Conservation (phyloP, 1,284 basidiomycete species). For the Leccinum angustisporum region DNA sequence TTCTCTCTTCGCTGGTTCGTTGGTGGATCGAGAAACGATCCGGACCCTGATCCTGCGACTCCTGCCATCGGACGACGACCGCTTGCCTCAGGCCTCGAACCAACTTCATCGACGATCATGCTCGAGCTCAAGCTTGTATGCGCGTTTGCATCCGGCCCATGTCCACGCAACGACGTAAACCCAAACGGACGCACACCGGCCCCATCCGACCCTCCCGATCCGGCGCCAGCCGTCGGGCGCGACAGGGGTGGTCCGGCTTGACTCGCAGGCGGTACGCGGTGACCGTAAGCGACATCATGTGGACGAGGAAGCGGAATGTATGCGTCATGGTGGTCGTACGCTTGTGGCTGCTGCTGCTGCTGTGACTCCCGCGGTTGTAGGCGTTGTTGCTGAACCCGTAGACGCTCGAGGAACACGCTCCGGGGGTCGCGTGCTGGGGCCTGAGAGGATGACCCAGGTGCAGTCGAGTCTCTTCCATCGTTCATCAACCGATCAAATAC, state of each 20-base stretch:
- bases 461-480: conserved; percentile 23
- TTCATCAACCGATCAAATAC: conserved; percentile 23
- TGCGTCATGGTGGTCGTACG: conserved; percentile 8
- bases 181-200: conserved; percentile 14
- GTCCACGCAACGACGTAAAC: conserved; percentile 9
- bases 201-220: conserved; percentile 6
- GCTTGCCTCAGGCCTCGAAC: not conserved
- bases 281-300: conserved; percentile 8
- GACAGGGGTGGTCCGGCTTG: conserved; percentile 5
- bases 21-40: conserved; percentile 13
- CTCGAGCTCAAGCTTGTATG: conserved; percentile 12
- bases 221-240: conserved; percentile 1
- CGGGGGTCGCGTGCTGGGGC: conserved; percentile 13
- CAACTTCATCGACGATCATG: conserved; percentile 16
- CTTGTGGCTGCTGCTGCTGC: not conserved
- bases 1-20: conserved; percentile 12
- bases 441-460: conserved; percentile 4
- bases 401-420: conserved; percentile 11
- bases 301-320: conserved; percentile 6
- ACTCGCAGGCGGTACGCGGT: conserved; percentile 10
- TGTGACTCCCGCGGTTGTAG: conserved; percentile 1
- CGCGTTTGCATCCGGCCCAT: conserved; percentile 18
- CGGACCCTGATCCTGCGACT: not conserved
- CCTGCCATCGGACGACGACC: conserved; percentile 9
- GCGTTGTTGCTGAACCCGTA: conserved; percentile 14